Percentiles rank a stretch among this genome's conserved stretches.
phyloP scores from a whole-genome alignment of 192 early-diverging fungal genomes.

The Cladochytrium replicatum region DNA sequence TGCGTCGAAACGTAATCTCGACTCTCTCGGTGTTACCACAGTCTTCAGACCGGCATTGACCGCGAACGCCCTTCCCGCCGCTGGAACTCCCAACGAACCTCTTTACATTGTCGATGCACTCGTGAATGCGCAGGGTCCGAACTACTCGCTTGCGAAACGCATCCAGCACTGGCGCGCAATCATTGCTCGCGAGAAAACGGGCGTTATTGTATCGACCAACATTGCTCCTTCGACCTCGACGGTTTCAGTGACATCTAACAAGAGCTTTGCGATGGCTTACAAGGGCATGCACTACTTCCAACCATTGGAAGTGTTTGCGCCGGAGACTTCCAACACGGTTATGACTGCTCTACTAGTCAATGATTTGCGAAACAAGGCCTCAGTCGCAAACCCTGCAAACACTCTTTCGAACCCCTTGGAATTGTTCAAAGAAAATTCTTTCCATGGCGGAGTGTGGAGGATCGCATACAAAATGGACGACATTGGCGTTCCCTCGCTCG shows the following conservation, averaged over 20 bases:
- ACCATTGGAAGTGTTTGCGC: not conserved
- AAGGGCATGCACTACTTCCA: not conserved
- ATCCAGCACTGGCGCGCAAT: constrained; percentile 14
- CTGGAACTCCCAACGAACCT: not conserved
- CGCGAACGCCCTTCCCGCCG: not conserved
- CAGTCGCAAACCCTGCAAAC: not conserved
- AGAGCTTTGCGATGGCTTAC: not conserved
- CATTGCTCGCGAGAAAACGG: not conserved
- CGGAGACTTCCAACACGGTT: not conserved
- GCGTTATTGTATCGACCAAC: not conserved
- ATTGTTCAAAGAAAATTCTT: not conserved
- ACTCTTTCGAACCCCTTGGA: not conserved
- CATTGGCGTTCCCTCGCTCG: not conserved
- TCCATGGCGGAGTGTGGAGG: not conserved
- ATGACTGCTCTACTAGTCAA: not conserved
- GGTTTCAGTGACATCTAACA: not conserved
- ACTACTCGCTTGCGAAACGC: constrained; percentile 10
- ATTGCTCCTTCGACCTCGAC: not conserved
- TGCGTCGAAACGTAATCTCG: not conserved
- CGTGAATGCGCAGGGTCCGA: constrained; percentile 6
- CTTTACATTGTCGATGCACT: constrained; percentile 7
- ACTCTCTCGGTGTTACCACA: constrained; percentile 1
- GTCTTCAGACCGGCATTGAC: not conserved
- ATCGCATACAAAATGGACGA: not conserved
- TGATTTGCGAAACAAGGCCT: not conserved